phyloP scores from a whole-genome alignment of 257 asterid genomes.

The Ehretia macrophylla region DNA sequence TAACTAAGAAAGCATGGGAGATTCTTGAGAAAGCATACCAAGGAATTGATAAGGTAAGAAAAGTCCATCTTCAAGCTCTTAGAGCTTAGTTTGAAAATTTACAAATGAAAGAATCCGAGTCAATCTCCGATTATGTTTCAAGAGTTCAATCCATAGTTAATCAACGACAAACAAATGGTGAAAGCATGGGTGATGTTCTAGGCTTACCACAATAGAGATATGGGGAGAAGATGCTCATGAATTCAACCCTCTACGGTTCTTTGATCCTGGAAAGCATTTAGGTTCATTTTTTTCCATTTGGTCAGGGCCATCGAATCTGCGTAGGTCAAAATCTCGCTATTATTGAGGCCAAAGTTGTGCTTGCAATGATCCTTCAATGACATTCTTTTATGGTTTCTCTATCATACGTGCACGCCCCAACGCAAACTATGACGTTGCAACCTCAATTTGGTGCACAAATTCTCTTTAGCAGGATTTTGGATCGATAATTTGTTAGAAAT shows the following conservation, averaged over 20 bases:
- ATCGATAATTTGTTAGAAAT: neutral
- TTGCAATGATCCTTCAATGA: constrained; percentile 43
- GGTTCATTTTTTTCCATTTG: constrained; percentile 66
- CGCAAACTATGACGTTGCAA: constrained; percentile 45
- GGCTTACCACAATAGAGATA: too few relatives aligned
- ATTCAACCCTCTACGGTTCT: constrained; percentile 58
- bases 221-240: constrained; percentile 67
- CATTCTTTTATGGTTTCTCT: constrained; percentile 52
- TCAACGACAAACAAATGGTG: too few relatives aligned
- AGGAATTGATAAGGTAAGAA: too few relatives aligned
- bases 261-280: constrained; percentile 38
- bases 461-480: constrained; percentile 33
- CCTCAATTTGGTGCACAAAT: constrained; percentile 65
- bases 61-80: too few relatives aligned
- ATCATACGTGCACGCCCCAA: constrained; percentile 67
- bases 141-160: too few relatives aligned
- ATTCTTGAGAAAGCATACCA: too few relatives aligned
- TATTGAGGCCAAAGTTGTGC: constrained; percentile 52
- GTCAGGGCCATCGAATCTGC: constrained; percentile 60
- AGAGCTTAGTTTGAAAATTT: too few relatives aligned
- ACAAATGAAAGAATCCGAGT: too few relatives aligned
- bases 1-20: too few relatives aligned
- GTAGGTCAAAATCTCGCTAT: constrained; percentile 72
- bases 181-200: too few relatives aligned
- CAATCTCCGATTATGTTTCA: too few relatives aligned